phyloP scores from a whole-genome alignment of 1,284 basidiomycete species.

The Apiotrichum sp. region DNA sequence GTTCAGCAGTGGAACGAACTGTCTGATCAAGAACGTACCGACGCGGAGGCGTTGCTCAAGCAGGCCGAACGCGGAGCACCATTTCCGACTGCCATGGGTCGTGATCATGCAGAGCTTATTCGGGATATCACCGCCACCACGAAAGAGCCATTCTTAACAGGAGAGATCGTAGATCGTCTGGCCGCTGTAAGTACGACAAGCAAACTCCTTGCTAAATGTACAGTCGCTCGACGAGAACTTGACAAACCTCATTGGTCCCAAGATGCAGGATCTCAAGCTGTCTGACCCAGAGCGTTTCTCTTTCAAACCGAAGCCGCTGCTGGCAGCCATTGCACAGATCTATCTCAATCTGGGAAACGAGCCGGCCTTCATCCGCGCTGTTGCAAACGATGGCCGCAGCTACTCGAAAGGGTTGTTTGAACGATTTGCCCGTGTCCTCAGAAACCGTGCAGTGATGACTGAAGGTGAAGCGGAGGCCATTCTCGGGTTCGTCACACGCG shows the following conservation, averaged over 20 bases:
- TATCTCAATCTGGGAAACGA: conserved; percentile 83
- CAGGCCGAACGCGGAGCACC: conserved; percentile 75
- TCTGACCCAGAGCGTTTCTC: conserved; percentile 81
- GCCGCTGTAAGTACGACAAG: conserved; percentile 68
- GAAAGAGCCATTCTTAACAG: conserved; percentile 87
- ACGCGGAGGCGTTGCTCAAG: conserved; percentile 72
- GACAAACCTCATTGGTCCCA: conserved; percentile 79
- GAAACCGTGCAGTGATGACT: conserved; percentile 66
- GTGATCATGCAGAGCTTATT: conserved; percentile 80
- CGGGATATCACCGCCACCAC: conserved; percentile 90
- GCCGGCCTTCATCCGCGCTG: conserved; percentile 74
- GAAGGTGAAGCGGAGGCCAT: conserved; percentile 73
- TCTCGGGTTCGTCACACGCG: conserved; percentile 65
- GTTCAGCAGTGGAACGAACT: conserved; percentile 60
- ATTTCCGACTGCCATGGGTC: conserved; percentile 77
- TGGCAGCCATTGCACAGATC: conserved; percentile 84
- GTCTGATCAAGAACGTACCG: conserved; percentile 68
- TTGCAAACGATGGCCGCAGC: conserved; percentile 87
- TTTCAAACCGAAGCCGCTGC: conserved; percentile 77
- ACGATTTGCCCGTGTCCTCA: conserved; percentile 65
- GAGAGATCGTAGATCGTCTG: conserved; percentile 90
- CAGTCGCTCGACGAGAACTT: conserved; percentile 79
- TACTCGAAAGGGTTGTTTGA: conserved; percentile 83
- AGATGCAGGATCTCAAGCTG: conserved; percentile 66
- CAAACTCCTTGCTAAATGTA: not conserved